Conservation (phyloP, 768 basidiomycete species). For the Tricholoma hemisulphureum region DNA sequence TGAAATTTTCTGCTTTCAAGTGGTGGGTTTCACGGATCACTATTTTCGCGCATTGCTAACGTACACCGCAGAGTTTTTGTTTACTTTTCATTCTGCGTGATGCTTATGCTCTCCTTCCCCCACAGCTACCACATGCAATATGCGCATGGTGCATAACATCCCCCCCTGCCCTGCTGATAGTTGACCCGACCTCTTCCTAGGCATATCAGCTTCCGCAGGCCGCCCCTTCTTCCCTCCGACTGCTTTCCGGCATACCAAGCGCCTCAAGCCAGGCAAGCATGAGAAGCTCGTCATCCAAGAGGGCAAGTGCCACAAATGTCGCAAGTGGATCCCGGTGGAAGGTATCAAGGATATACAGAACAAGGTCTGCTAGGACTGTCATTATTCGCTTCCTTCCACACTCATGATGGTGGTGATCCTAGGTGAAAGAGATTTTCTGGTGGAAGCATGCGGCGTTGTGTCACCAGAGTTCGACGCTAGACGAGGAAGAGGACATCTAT, state of each 20-base stretch:
- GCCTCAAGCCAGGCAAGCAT: constrained; percentile 51
- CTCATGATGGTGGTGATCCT: not conserved
- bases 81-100: not conserved
- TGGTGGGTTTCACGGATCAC: constrained; percentile 44
- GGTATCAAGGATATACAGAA: constrained; percentile 72
- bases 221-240: constrained; percentile 77
- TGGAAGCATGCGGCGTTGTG: constrained; percentile 85
- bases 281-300: constrained; percentile 61
- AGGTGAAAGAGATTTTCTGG: constrained; percentile 80
- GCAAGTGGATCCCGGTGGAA: constrained; percentile 69
- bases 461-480: constrained; percentile 56
- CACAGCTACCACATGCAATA: constrained; percentile 82
- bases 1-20: constrained; percentile 84
- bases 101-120: not conserved
- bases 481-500: constrained; percentile 58
- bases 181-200: constrained; percentile 33
- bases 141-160: constrained; percentile 54
- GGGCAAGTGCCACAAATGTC: constrained; percentile 78
- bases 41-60: not conserved
- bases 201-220: constrained; percentile 66
- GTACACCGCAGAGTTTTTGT: constrained; percentile 22
- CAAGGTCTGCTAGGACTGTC: constrained; percentile 47
- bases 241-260: constrained; percentile 50
- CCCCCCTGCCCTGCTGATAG: not conserved
- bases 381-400: not conserved